Base-by-base conservation (phyloP, 306 rosid species). In the Rosa multiflora region DNA sequence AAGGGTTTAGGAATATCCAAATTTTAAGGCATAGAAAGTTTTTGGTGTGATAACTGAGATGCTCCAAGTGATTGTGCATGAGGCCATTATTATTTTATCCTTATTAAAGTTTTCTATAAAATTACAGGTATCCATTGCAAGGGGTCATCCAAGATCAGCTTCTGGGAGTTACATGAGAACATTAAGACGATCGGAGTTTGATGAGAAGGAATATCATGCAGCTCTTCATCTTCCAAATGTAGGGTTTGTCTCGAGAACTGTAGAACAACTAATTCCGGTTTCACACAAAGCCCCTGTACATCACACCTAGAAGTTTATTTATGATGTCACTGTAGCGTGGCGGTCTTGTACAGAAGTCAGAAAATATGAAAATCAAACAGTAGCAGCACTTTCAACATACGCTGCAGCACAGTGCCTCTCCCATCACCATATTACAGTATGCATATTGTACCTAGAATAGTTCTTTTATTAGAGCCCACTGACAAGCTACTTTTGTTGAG, bases 211-310 rank as follows among this genome's bases (percentile, higher is more conserved):
- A 67, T 92, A 82, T 85, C 78, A 37, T 39, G 43, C 49, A 59
- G 92, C 88, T 82, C 89, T 94, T 78, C 61, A 85, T 86, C 97
- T 92, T 87, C 95, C 97, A n/a, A 87, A 69, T 78, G 78, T 75
- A 20, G 87, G 82, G 76, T 86, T 92, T 74, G 81, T 81, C 77
- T 26, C 74, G 47, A 64, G 70, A 75, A 87, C 77, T 7, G 89
- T 91, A 8, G 92, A 94, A 47, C 87, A 92, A 75, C 90, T 94
- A 8, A 78, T 91, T 78, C 77, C 76, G 64, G 42, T 71, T 78
- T 59, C 85, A 51, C 81, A 70, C 73, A 81, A 77, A 81, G 80
- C 73, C 52, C 53, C 26, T 40, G 37, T 48, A 39, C 26, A 44
- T 64, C 74, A 49, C 55, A 43, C 86, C 67, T 68, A 53, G 72